Base-by-base conservation (phyloP, 495 filamentous ascomycete genomes). In the Penicillium samsonianum region DNA sequence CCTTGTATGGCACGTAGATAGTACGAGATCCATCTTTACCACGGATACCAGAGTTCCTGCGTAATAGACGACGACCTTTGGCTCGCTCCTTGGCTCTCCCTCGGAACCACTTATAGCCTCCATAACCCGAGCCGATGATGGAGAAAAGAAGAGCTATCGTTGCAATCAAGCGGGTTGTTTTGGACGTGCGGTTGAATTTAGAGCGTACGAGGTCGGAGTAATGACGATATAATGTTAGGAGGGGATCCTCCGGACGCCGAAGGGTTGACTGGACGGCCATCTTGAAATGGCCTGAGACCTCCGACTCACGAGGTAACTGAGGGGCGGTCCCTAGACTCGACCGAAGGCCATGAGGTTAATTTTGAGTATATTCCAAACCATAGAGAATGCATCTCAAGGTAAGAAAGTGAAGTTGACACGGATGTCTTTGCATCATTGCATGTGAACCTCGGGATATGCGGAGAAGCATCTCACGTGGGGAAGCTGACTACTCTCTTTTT, bases 11-110 rank as follows among this genome's bases (percentile, higher is more conserved):
- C 31, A 99, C 94, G 67, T 92, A 96, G 55, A 99, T 92, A 10
- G 89, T 92, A 48, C 95, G 82, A 11, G 90, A 92, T 33, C 95
- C 95, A 79, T 98, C 94, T 73, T 95, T 96, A 53, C 92, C 90
- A 60, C 87, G 81, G 51, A 98, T 79, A 54, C 92, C 95, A 12
- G 92, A 97, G 73, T 99, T 99, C 41, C 90, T 86, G 45, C 95
- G 87, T 38, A 97, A 72, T 43, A 99, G 78, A 43, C 86, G 84
- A 55, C 83, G 81, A 8, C 91, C 92, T 56, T 87, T 84, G 51
- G 92, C 91, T 67, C 83, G 85, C 70, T 96, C 94, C 57, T 80
- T 87, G 40, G 81, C 84, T 55, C 84, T 78, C 53, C 78, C 80
- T 45, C 80, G 84, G 76, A 89, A 89, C 83, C 87, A 89, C 57